Evolutionary conservation across 169 alveolate species (phyloP), one percentile per base, ranked within the genome.

Genomic region (Plasmodium cynomolgi): DNA sequence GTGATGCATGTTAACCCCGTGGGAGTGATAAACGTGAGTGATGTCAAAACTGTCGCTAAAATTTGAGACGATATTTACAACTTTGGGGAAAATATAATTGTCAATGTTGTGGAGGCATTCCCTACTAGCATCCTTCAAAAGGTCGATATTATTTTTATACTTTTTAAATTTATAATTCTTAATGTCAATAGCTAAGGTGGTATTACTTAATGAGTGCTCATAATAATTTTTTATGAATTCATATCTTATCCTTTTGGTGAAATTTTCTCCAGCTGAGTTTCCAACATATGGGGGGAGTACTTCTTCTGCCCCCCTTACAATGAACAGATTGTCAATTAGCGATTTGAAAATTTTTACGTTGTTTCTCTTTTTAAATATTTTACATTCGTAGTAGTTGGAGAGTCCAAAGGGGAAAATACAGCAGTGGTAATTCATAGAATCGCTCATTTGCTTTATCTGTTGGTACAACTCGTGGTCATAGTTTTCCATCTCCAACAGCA

Each of bases 11-110:
- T 96, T 96, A n/a, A 96, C 75, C 20, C 97, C 97, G 34, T 88
- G 94, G n/a, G 96, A 91, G 41, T 95, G 97, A 79, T 93, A 93
- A 33, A 84, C 85, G 41, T 96, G 71, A 11, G 95, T 91, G 23
- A 96, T 31, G 83, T 96, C 97, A 95, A 96, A 95, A 68, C 97
- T 95, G 77, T 95, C 97, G 26, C 84, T 68, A 54, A 96, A 68
- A 41, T 86, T 92, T 85, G 94, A 23, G 77, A 84, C 77, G 26
- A 93, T 44, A n/a, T 83, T 84, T 29, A 95, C 74, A 71, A 91
- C 83, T 71, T 96, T 93, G 79, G 96, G 97, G 7, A 96, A 47
- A 31, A 96, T 72, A 47, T 95, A 86, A 81, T 91, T 83, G 20
- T 93, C 85, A 47, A 85, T 91, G 56, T 94, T 86, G 84, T 86